Evolutionary conservation across 2,329 filamentous ascomycete species (phyloP).

Genomic region (Escovopsis sp.): DNA sequence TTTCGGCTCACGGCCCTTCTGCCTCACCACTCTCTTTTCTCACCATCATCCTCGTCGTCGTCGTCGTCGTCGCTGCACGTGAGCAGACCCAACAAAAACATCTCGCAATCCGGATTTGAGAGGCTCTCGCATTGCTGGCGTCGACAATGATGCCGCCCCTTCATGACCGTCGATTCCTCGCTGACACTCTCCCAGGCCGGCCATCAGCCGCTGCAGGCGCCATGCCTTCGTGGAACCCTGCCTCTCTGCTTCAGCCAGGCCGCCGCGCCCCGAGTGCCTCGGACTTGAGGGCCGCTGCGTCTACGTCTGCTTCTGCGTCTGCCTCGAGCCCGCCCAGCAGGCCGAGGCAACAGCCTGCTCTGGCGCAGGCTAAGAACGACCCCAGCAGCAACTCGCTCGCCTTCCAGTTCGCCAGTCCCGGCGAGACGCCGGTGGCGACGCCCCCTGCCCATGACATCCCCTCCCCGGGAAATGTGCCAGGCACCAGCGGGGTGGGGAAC

Average conservation of each 20-base stretch:
- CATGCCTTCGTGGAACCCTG: conserved; percentile 26
- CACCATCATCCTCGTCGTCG: no score
- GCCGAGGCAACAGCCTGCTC: conserved; percentile 8
- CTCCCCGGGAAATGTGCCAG: conserved; percentile 5
- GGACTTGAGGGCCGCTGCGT: conserved; percentile 12
- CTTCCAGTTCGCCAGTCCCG: conserved; percentile 28
- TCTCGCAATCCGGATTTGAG: no score
- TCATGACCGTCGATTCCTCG: neutral
- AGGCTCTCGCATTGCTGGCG: no score
- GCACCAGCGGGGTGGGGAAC: conserved; percentile 29
- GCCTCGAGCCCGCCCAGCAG: conserved; percentile 10
- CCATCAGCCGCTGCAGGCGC: conserved; percentile 13
- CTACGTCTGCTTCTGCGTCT: conserved; percentile 2
- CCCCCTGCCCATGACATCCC: conserved; percentile 13
- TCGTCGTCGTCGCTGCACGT: neutral
- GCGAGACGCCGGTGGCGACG: conserved; percentile 13
- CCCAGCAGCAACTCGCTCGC: conserved; percentile 18
- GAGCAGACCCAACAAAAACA: neutral
- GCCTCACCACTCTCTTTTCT: neutral
- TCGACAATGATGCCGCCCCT: no score
- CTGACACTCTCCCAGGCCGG: conserved; percentile 13
- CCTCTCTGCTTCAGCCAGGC: conserved; percentile 24
- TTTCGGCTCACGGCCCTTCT: neutral
- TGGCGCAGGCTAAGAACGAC: conserved; percentile 11
- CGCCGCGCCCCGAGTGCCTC: conserved; percentile 16